Evolutionary conservation across 75 land plant species (phyloP).

Genomic region (Gnetum montanum): DNA sequence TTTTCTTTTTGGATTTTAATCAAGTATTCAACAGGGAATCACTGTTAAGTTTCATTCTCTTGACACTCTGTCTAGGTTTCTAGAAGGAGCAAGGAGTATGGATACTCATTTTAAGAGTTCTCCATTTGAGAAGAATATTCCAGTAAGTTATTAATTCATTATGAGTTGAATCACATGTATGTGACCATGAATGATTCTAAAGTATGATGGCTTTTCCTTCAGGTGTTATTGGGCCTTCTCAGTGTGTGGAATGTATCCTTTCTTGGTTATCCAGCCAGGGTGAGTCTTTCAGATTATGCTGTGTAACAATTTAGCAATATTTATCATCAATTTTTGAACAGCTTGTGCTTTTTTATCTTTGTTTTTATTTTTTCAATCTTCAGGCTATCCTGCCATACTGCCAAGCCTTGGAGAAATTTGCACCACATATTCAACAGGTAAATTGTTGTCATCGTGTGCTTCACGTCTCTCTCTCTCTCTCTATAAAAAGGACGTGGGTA

Average conservation of each 20-base stretch:
- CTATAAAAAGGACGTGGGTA: no score
- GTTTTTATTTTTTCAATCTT: background rate
- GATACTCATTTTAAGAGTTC: constrained; percentile 71
- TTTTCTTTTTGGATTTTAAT: no score
- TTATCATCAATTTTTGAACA: no score
- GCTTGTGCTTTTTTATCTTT: constrained; percentile 2
- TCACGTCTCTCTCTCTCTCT: background rate
- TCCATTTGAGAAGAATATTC: constrained; percentile 78
- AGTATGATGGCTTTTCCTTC: constrained; percentile 14
- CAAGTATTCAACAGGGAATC: no score
- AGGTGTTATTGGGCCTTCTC: constrained; percentile 89
- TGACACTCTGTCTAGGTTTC: constrained; percentile 39
- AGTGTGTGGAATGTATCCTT: constrained; percentile 97
- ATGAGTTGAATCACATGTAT: background rate
- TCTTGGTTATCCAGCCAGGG: constrained; percentile 90
- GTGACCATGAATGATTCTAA: no score
- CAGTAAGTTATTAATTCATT: constrained; percentile 47
- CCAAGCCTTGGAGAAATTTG: constrained; percentile 94
- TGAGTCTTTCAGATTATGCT: constrained; percentile 35
- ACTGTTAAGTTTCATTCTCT: background rate
- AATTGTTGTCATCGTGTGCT: background rate
- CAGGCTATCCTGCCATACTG: constrained; percentile 94
- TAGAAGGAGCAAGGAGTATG: constrained; percentile 85
- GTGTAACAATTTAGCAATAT: background rate
- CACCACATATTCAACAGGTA: constrained; percentile 97